Conservation (phyloP, 169 alveolate species). For the Babesia gibsoni region DNA sequence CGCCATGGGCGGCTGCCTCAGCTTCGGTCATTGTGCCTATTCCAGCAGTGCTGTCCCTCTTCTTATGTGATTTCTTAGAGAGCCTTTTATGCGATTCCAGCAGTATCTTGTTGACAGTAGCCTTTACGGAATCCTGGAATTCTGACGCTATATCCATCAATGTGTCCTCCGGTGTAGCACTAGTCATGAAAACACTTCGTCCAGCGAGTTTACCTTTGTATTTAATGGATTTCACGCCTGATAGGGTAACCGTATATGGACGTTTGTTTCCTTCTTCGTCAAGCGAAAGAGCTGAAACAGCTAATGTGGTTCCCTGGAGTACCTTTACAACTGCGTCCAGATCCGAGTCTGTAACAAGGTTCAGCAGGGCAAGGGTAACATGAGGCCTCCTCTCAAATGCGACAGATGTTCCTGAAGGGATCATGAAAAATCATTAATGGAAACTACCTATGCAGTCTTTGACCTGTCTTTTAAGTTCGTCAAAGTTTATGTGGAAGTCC, state of each 20-base stretch:
- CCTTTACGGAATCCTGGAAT: slow-evolving; percentile 49
- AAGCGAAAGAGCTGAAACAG: slow-evolving; percentile 26
- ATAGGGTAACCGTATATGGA: slow-evolving; percentile 24
- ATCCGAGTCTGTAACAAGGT: slow-evolving; percentile 60
- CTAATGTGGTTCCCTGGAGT: slow-evolving; percentile 45
- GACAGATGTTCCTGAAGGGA: slow-evolving; percentile 13
- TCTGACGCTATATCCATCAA: slow-evolving; percentile 47
- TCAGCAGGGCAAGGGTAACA: slow-evolving; percentile 53
- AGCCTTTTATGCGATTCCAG: not conserved
- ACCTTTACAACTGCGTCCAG: slow-evolving; percentile 47
- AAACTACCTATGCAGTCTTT: slow-evolving; percentile 26
- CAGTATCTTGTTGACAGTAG: slow-evolving; percentile 23
- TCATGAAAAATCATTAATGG: not conserved
- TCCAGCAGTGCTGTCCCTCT: not conserved
- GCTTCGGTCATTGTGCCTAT: slow-evolving; percentile 45
- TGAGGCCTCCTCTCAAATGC: slow-evolving; percentile 53
- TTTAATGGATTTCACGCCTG: slow-evolving; percentile 37
- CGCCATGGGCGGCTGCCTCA: slow-evolving; percentile 56
- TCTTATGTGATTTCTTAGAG: not conserved
- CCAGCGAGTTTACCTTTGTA: slow-evolving; percentile 45
- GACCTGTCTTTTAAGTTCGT: slow-evolving; percentile 22
- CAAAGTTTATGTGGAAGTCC: slow-evolving; percentile 30
- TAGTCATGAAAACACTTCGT: slow-evolving; percentile 52
- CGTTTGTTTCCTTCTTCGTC: not conserved
- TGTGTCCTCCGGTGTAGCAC: slow-evolving; percentile 28